These are phyloP conservation scores for Cyberlindnera maritima DNA, from an alignment of 805 yeast species.

Conservation along the genomic window DNA sequence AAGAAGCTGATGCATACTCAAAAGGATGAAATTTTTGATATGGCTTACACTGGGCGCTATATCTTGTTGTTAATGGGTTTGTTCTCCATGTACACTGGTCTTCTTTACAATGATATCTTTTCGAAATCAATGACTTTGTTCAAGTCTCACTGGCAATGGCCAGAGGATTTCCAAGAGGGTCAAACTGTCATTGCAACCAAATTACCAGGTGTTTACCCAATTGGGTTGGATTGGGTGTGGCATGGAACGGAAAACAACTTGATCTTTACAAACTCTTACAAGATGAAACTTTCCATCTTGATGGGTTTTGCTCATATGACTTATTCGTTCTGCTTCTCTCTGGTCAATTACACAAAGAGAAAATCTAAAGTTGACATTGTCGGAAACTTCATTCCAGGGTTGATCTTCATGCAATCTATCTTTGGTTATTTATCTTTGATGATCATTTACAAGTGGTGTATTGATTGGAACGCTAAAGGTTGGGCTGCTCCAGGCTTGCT, in stretches of 20 bases:
- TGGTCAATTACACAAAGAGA: constrained; percentile 73
- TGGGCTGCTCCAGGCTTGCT: constrained; percentile 88
- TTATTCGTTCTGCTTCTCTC: constrained; percentile 80
- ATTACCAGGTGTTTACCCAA: constrained; percentile 59
- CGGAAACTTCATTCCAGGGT: constrained; percentile 94
- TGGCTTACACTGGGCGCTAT: constrained; percentile 94
- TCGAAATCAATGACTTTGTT: constrained; percentile 89
- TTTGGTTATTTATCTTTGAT: constrained; percentile 88
- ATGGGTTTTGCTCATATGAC: constrained; percentile 97
- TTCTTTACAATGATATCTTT: constrained; percentile 89
- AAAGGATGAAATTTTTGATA: constrained; percentile 91
- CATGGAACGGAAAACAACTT: constrained; percentile 96
- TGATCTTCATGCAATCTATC: constrained; percentile 93
- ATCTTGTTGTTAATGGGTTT: constrained; percentile 88
- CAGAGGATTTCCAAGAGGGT: constrained; percentile 57
- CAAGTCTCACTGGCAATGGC: constrained; percentile 92
- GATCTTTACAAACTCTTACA: constrained; percentile 90
- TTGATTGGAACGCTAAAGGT: constrained; percentile 80
- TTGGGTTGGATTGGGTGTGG: constrained; percentile 95
- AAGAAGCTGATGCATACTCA: constrained; percentile 62
- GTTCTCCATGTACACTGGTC: constrained; percentile 93
- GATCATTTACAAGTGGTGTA: constrained; percentile 91
- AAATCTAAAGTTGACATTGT: constrained; percentile 73
- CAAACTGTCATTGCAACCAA: constrained; percentile 65
- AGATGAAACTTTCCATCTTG: constrained; percentile 92